Evolutionary conservation across 768 basidiomycete species (phyloP).

Genomic region (Lactarius vividus): DNA sequence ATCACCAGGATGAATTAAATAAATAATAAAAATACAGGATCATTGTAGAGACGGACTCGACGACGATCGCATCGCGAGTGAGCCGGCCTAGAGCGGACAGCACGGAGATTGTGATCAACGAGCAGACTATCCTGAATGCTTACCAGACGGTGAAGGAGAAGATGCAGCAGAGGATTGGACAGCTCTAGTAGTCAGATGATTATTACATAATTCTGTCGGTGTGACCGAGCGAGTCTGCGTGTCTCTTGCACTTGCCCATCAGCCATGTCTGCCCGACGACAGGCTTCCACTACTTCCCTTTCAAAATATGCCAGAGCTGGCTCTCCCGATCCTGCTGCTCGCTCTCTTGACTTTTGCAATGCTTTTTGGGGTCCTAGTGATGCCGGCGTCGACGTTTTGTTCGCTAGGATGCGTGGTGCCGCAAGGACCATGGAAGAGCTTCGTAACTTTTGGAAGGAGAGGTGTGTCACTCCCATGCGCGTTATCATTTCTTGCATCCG

Average conservation of each 20-base stretch:
- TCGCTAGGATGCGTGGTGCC: slow-evolving; percentile 85
- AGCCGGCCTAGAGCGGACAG: slow-evolving; percentile 91
- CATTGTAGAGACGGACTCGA: slow-evolving; percentile 93
- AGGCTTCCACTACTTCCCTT: slow-evolving; percentile 79
- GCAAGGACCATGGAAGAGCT: slow-evolving; percentile 86
- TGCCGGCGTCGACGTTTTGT: slow-evolving; percentile 86
- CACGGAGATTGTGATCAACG: slow-evolving; percentile 97
- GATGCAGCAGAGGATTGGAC: slow-evolving; percentile 79
- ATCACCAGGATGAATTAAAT: neutral
- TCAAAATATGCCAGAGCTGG: slow-evolving; percentile 61
- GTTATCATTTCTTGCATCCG: slow-evolving; percentile 3
- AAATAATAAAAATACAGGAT: slow-evolving; percentile 51
- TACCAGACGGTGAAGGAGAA: slow-evolving; percentile 87
- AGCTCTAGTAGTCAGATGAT: slow-evolving; percentile 47
- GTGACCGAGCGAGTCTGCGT: neutral
- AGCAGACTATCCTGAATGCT: slow-evolving; percentile 91
- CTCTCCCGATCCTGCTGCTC: slow-evolving; percentile 47
- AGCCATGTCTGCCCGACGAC: slow-evolving; percentile 69
- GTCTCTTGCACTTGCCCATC: slow-evolving; percentile 10
- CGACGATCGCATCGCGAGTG: slow-evolving; percentile 93
- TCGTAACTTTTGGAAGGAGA: slow-evolving; percentile 87
- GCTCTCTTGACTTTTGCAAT: slow-evolving; percentile 89
- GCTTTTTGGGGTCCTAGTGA: slow-evolving; percentile 91
- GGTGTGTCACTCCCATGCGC: slow-evolving; percentile 50
- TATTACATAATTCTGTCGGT: slow-evolving; percentile 7